Conservation (phyloP, 2,329 filamentous ascomycete genomes). For the Xylaria sp. region DNA sequence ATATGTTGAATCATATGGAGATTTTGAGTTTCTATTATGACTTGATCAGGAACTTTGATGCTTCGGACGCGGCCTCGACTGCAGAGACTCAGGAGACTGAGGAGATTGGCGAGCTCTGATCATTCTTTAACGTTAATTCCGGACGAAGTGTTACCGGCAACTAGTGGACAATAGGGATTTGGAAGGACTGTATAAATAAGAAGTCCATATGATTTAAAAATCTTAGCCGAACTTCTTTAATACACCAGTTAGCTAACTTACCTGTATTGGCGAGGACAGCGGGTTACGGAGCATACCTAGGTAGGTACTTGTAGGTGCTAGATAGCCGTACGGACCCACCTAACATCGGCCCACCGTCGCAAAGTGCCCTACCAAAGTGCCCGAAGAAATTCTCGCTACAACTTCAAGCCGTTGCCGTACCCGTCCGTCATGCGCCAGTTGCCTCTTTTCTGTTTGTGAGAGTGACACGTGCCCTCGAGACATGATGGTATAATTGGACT, state of each 20-base stretch:
- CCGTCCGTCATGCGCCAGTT: too few relatives aligned
- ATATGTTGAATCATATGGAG: constrained; percentile 55
- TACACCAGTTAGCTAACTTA: not conserved
- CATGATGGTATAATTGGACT: constrained; percentile 46
- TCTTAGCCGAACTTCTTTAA: not conserved
- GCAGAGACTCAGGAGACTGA: not conserved
- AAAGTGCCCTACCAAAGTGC: not conserved
- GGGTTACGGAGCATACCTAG: not conserved
- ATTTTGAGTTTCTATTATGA: constrained; percentile 54
- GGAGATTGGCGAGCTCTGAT: constrained; percentile 41
- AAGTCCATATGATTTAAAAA: not conserved
- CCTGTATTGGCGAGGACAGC: too few relatives aligned
- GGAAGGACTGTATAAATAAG: not conserved
- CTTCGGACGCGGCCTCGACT: constrained; percentile 39
- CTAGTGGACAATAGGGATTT: not conserved
- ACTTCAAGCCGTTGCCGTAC: not conserved
- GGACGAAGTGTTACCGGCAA: not conserved
- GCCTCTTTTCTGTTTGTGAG: constrained; percentile 9
- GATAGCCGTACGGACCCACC: constrained; percentile 17
- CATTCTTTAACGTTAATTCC: not conserved
- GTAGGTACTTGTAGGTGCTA: too few relatives aligned
- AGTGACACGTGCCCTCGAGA: constrained; percentile 26
- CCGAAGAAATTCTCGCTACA: constrained; percentile 27
- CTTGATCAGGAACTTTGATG: constrained; percentile 53
- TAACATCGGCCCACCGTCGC: constrained; percentile 25